Conservation (phyloP, 805 yeast species). For the Lachancea cidri region DNA sequence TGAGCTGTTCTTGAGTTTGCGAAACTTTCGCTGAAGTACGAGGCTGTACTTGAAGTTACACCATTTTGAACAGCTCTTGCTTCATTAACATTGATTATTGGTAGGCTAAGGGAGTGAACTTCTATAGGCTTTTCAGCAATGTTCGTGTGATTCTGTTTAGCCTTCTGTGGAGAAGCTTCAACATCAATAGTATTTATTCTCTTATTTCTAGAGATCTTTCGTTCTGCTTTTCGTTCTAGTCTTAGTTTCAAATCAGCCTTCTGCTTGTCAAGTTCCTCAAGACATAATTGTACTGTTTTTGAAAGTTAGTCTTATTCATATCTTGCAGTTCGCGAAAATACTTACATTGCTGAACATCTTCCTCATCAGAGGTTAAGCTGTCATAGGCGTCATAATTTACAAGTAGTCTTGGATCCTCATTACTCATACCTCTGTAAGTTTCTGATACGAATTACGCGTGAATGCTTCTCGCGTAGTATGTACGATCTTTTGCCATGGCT, state of each 20-base stretch:
- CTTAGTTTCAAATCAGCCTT: slow-evolving; percentile 23
- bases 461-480: too few relatives aligned
- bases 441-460: too few relatives aligned
- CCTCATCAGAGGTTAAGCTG: slow-evolving; percentile 12
- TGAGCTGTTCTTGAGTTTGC: slow-evolving; percentile 24
- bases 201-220: slow-evolving; percentile 15
- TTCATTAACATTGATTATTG: slow-evolving; percentile 14
- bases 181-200: slow-evolving; percentile 18
- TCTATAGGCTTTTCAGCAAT: background rate
- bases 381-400: slow-evolving; percentile 6
- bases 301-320: too few relatives aligned
- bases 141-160: background rate
- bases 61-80: slow-evolving; percentile 3
- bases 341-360: slow-evolving; percentile 9
- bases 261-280: slow-evolving; percentile 24
- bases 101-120: background rate
- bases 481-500: background rate
- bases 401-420: slow-evolving; percentile 11
- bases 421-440: background rate
- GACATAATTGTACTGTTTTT: slow-evolving; percentile 1
- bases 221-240: slow-evolving; percentile 16
- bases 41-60: slow-evolving; percentile 14
- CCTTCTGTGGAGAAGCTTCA: slow-evolving; percentile 31
- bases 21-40: slow-evolving; percentile 34
- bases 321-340: too few relatives aligned